Base-by-base conservation (phyloP, 345 rosid species). In the Cardamine chenopodiifolia region DNA sequence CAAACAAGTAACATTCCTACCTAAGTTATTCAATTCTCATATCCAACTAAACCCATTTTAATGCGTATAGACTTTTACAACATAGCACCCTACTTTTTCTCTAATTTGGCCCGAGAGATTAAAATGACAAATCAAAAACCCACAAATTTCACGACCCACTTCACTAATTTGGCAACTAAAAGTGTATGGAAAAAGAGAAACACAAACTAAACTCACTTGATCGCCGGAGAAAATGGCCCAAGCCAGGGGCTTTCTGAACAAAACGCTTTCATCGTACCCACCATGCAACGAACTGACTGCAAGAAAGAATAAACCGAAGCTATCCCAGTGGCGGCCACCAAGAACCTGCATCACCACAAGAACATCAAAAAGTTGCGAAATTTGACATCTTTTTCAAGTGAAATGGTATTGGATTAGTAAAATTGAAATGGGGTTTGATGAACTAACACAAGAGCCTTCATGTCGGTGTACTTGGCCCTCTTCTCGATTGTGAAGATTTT, bases 141-240 rank as follows among this genome's bases (percentile, higher is more conserved):
- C 58, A 57, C 23, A 56, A 32, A 58, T 69, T 8, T 20, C 67
- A 69, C 66, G 22, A 35, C 18, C 40, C 40, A 64, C 9, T 26
- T 31, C 67, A 29, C 70, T 62, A 56, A 54, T 29, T 68, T 42
- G 40, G 66, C 29, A 49, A 47, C 66, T 54, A 29, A 23, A 35
- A 35, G 18, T 18, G 68, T 62, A 26, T 10, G 54, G 58, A 66
- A 6, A 72, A 62, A 62, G 34, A 28, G 25, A 13, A 57, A 32
- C 28, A 42, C 40, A 55, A 18, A 37, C 26, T 28, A 32, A 32
- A 68, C 56, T 28, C 47, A 91, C 98, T 96, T 94, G 98, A 77
- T 95, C 99, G 31, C 84, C 86, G 31, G 92, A 84, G 88, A 95
- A 92, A 78, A 92, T 87, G 66, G 79, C 83, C 97, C 97, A 91